These are phyloP conservation scores for Hypomontagnella monticulosa DNA, from an alignment of 495 filamentous ascomycete genomes.

Conservation along the genomic window DNA sequence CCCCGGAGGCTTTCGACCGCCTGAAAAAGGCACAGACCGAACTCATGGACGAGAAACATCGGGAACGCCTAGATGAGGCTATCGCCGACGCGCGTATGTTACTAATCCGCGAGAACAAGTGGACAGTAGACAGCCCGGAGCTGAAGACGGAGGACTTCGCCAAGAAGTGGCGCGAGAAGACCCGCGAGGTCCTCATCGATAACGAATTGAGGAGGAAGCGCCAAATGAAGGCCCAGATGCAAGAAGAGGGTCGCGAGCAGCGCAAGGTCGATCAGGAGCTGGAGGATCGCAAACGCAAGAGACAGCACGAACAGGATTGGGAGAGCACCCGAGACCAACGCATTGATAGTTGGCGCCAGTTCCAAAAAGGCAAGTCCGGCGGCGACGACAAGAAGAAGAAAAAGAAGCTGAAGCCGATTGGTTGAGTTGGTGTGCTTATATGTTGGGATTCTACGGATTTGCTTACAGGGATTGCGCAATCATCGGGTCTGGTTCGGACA, in stretches of 20 bases:
- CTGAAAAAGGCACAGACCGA: conserved; percentile 93
- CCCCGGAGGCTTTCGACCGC: conserved; percentile 95
- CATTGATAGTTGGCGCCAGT: conserved; percentile 94
- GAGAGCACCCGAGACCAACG: conserved; percentile 89
- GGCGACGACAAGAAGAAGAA: conserved; percentile 87
- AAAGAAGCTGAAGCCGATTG: conserved; percentile 76
- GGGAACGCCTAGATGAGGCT: conserved; percentile 86
- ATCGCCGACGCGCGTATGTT: conserved; percentile 96
- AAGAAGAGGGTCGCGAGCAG: conserved; percentile 94
- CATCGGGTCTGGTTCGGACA: conserved; percentile 9
- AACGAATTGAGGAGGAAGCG: conserved; percentile 85
- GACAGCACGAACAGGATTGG: conserved; percentile 93
- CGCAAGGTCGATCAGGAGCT: conserved; percentile 86
- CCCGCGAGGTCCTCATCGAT: conserved; percentile 90
- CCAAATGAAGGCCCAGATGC: conserved; percentile 92
- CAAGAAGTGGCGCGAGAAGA: conserved; percentile 88
- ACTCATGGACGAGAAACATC: conserved; percentile 93
- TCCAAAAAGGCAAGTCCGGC: conserved; percentile 73
- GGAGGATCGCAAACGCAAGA: conserved; percentile 87
- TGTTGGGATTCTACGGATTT: conserved; percentile 1
- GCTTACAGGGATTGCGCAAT: conserved; percentile 8
- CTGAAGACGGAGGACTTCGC: conserved; percentile 83
- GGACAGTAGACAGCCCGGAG: conserved; percentile 87
- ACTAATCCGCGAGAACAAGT: conserved; percentile 91
- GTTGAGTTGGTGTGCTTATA: conserved; percentile 42